Base-by-base conservation (phyloP, 257 asterid genomes). In the Solanum okadae region DNA sequence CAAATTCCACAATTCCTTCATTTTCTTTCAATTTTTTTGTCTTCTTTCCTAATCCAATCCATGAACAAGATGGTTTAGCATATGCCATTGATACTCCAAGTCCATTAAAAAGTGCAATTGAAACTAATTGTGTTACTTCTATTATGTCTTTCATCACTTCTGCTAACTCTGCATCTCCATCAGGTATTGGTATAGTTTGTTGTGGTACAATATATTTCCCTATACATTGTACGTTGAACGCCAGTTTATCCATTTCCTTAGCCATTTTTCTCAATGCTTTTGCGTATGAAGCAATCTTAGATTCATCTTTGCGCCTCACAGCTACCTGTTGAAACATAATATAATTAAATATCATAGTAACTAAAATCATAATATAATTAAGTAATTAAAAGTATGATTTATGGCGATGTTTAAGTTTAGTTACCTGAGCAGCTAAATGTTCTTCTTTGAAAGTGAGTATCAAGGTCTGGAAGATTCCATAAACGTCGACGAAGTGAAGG, bases 391-490 rank as follows among this genome's bases (percentile, higher is more conserved):
- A 75, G 8, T 73, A 9, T 73, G 8, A 15, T 52, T 1, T 15
- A 49, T 49, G 0, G 56, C 61, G 8, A 15, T 0, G 5, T 49
- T 49, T 18, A 46, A 46, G 18, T 46, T 14, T 46, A 6, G 12
- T 5, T 79, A 81, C 86, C 77, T 93, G 98, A 59, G 96, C 93
- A 1, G 94, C 91, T 40, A 92, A 89, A 89, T 89, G 93, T 87
- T 93, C 97, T 89, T 96, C 96, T 49, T 91, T 95, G 67, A 96
- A 44, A 4, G 94, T 90, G 52, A 95, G 33, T 8, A 93, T 84
- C 89, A 94, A 72, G 11, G 96, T 91, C 88, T 93, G 98, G 89
- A 96, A 96, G 77, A 88, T 93, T 14, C 98, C 96, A 88, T 94
- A 94, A 14, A 91, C 94, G 44, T 96, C 98, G 33, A 95, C 96